Conservation (phyloP, 1,139 yeast genomes). For the Protomyces macrosporus region DNA sequence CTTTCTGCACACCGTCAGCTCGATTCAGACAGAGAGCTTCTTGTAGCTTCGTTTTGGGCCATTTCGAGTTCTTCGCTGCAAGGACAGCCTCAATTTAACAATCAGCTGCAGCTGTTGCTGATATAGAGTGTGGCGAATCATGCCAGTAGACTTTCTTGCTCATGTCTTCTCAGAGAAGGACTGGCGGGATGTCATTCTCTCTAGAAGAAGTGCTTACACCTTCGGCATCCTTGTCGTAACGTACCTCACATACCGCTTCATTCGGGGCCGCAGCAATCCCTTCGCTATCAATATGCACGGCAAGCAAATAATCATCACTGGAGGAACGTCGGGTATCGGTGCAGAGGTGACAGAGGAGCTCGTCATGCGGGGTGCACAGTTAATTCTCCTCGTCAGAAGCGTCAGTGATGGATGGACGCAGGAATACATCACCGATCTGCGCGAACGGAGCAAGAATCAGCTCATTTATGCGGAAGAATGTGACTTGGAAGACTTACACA, state of each 20-base stretch:
- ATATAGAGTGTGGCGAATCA: not conserved
- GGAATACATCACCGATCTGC: conserved; percentile 71
- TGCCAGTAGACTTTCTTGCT: conserved; percentile 22
- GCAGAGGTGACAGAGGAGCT: conserved; percentile 66
- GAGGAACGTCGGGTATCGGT: conserved; percentile 91
- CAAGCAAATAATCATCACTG: conserved; percentile 72
- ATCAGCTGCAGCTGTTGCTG: no score
- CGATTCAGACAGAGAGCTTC: no score
- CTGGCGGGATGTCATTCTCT: conserved; percentile 3
- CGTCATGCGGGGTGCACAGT: conserved; percentile 80
- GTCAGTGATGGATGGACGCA: conserved; percentile 65
- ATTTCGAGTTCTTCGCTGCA: no score
- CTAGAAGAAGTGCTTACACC: not conserved
- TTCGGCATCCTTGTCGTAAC: not conserved
- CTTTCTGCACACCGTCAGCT: no score
- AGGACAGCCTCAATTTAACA: no score
- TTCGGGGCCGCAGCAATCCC: conserved; percentile 47
- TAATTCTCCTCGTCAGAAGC: conserved; percentile 64
- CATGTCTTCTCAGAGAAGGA: conserved; percentile 7
- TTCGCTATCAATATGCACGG: conserved; percentile 95
- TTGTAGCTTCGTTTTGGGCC: no score
- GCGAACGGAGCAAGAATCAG: conserved; percentile 63
- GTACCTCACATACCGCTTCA: conserved; percentile 1
- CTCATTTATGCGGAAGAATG: conserved; percentile 84
- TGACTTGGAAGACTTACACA: conserved; percentile 66